Percentiles rank a stretch among this genome's conserved stretches.
These are phyloP conservation scores for Boletus fagicola DNA, from an alignment of 768 basidiomycete genomes.

Conservation along the genomic window DNA sequence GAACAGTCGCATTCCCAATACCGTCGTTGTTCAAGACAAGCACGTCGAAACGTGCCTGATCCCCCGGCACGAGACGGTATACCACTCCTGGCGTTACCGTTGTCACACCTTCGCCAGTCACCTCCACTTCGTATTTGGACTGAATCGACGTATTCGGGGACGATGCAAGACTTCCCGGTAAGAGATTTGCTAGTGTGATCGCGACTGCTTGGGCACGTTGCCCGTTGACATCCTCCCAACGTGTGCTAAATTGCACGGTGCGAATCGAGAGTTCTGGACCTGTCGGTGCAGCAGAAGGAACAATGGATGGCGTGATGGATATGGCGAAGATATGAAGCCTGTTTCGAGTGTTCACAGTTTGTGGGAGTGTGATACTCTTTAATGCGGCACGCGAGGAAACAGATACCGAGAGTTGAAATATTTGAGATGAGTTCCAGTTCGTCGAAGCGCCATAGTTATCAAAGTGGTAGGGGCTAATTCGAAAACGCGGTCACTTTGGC, in stretches of 20 bases:
- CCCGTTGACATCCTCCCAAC: constrained; percentile 42
- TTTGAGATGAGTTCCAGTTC: constrained; percentile 43
- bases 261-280: constrained; percentile 40
- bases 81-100: constrained; percentile 44
- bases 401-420: constrained; percentile 46
- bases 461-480: constrained; percentile 45
- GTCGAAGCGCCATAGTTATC: constrained; percentile 32
- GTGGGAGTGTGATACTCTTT: constrained; percentile 45
- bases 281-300: constrained; percentile 24
- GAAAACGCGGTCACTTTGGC: not conserved
- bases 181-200: constrained; percentile 51
- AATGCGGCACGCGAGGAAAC: constrained; percentile 41
- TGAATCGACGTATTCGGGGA: constrained; percentile 33
- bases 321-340: constrained; percentile 48
- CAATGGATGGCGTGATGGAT: constrained; percentile 37
- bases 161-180: constrained; percentile 33
- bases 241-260: constrained; percentile 42
- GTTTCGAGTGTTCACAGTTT: constrained; percentile 21
- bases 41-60: constrained; percentile 51
- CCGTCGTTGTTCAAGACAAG: constrained; percentile 38
- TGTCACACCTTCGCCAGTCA: constrained; percentile 38
- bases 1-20: constrained; percentile 30
- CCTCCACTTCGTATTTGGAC: constrained; percentile 35
- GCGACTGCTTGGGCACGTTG: constrained; percentile 47
- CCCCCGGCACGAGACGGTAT: constrained; percentile 47